Conservation (phyloP, 2,329 filamentous ascomycete genomes). For the Aspergillus novoparasiticus region DNA sequence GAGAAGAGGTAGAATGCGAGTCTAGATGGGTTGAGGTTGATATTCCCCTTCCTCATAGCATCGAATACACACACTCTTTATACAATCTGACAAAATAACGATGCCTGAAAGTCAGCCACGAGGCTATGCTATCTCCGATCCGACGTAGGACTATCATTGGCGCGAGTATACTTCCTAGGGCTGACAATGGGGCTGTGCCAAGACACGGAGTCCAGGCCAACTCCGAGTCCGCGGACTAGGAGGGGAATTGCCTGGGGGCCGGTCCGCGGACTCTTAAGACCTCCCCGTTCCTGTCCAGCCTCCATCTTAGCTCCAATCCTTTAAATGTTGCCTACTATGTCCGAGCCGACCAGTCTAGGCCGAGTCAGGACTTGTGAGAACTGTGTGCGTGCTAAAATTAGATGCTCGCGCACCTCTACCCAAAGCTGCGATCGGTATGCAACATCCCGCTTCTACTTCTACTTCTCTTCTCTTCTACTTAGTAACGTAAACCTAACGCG, state of each 20-base stretch:
- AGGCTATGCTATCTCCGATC: slow-evolving; percentile 1
- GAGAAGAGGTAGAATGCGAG: not conserved
- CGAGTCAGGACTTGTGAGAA: slow-evolving; percentile 20
- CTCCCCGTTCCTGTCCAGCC: not conserved
- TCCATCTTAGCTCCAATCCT: not conserved
- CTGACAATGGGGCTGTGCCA: not conserved
- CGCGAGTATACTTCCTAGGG: not conserved
- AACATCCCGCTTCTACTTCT: not conserved
- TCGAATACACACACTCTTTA: not conserved
- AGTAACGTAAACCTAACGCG: not conserved
- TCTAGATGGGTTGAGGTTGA: not conserved
- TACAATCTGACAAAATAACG: not conserved
- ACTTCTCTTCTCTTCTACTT: not conserved
- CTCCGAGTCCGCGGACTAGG: not conserved
- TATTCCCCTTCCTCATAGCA: not conserved
- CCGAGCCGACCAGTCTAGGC: not conserved
- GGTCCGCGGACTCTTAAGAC: not conserved
- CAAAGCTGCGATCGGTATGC: slow-evolving; percentile 3
- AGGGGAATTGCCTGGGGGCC: not conserved
- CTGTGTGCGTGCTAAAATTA: slow-evolving; percentile 24
- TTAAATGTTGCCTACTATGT: not conserved
- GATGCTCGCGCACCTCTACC: slow-evolving; percentile 17
- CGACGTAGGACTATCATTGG: not conserved
- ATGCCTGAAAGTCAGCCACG: slow-evolving; percentile 1
- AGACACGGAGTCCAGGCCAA: not conserved